Conservation (phyloP, 768 basidiomycete genomes). For the Dentipellis sp. region DNA sequence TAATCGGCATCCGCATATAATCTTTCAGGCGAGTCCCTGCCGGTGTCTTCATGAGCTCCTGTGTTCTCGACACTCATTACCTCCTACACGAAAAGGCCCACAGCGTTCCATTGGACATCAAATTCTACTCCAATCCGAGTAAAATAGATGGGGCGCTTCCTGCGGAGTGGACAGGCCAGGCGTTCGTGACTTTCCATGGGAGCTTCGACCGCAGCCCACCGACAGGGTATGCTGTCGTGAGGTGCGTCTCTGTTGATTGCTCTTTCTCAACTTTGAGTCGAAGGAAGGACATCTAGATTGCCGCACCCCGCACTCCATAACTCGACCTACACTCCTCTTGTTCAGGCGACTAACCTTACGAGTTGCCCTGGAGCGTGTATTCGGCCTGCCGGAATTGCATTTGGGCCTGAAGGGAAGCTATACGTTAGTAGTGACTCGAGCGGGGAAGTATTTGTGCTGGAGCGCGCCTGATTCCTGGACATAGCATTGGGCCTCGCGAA, state of each 20-base stretch:
- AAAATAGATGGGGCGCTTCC: slow-evolving; percentile 19
- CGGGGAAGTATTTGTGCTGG: slow-evolving; percentile 24
- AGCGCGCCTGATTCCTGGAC: not conserved
- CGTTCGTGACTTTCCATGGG: slow-evolving; percentile 38
- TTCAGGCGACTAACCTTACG: not conserved
- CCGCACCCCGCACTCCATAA: not conserved
- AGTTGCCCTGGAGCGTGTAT: not conserved
- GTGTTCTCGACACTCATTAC: slow-evolving; percentile 19
- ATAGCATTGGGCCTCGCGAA: too few relatives aligned
- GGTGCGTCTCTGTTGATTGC: slow-evolving; percentile 26
- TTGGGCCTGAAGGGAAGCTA: slow-evolving; percentile 24
- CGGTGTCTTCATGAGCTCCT: not conserved
- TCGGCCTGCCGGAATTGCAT: slow-evolving; percentile 29
- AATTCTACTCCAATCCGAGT: slow-evolving; percentile 23
- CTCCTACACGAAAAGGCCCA: slow-evolving; percentile 34
- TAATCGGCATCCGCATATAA: not conserved
- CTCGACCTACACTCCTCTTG: not conserved
- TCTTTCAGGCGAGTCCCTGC: not conserved
- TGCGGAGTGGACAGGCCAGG: slow-evolving; percentile 21
- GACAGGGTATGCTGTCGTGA: slow-evolving; percentile 38
- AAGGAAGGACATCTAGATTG: not conserved
- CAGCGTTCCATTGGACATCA: slow-evolving; percentile 38
- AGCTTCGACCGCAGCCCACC: slow-evolving; percentile 32
- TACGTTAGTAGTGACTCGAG: slow-evolving; percentile 35
- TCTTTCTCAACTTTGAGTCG: too few relatives aligned